phyloP scores from a whole-genome alignment of 176 grass and related monocot species.

The Musa troglodytarum region DNA sequence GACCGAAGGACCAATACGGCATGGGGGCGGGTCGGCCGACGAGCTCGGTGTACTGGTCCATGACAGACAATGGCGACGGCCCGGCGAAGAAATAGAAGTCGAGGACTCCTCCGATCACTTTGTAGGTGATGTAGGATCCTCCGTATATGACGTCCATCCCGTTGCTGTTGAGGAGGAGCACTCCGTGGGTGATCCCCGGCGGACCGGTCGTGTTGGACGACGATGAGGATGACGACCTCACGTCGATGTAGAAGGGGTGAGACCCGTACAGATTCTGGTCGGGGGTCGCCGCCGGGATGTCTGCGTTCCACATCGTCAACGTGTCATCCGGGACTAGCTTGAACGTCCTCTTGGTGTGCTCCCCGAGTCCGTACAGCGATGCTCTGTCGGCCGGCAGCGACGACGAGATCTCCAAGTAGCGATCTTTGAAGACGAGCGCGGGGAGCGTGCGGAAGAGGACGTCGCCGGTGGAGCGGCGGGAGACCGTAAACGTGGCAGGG shows the following conservation, averaged over 20 bases:
- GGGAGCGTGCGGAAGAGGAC: conserved; percentile 49
- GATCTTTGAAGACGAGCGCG: conserved; percentile 47
- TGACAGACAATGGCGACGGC: conserved; percentile 41
- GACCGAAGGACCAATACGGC: conserved; percentile 88
- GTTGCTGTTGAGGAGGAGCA: conserved; percentile 83
- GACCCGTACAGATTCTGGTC: conserved; percentile 84
- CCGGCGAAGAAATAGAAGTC: conserved; percentile 87
- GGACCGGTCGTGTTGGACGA: not conserved
- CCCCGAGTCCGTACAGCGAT: conserved; percentile 71
- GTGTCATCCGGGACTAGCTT: conserved; percentile 46
- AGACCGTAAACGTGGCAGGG: conserved; percentile 61
- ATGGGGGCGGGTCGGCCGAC: conserved; percentile 60
- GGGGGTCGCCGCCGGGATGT: conserved; percentile 18
- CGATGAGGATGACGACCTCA: conserved; percentile 23
- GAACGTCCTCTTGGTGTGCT: conserved; percentile 72
- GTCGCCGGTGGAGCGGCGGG: conserved; percentile 61
- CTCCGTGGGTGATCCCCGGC: conserved; percentile 38
- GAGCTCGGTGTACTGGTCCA: conserved; percentile 82
- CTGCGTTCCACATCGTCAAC: conserved; percentile 73
- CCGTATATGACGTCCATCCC: conserved; percentile 77
- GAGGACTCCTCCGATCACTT: conserved; percentile 75
- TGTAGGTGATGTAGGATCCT: conserved; percentile 54
- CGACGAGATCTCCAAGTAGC: conserved; percentile 63
- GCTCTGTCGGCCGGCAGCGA: conserved; percentile 31
- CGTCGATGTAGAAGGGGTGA: conserved; percentile 85